Conservation (phyloP, 2,329 filamentous ascomycete species). For the Apiospora marii region DNA sequence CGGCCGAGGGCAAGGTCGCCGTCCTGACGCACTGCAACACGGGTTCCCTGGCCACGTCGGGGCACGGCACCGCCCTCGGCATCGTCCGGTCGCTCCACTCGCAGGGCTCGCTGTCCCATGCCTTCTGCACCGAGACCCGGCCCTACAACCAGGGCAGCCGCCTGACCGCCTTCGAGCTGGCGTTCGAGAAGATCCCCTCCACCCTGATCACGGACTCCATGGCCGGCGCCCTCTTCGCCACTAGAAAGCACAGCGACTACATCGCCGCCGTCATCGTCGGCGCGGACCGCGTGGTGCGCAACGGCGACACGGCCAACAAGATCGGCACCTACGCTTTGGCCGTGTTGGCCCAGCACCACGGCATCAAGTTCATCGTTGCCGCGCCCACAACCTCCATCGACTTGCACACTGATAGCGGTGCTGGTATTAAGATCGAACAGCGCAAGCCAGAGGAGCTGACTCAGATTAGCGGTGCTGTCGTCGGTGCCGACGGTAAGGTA, state of each 20-base stretch:
- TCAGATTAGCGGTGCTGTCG: slow-evolving; percentile 79
- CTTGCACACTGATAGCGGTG: slow-evolving; percentile 77
- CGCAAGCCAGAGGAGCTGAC: slow-evolving; percentile 83
- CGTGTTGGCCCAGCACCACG: slow-evolving; percentile 87
- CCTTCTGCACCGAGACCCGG: slow-evolving; percentile 95
- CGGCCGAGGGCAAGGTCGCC: slow-evolving; percentile 65
- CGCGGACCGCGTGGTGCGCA: slow-evolving; percentile 92
- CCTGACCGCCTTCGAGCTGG: slow-evolving; percentile 94
- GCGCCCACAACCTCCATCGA: slow-evolving; percentile 96
- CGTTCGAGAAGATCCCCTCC: slow-evolving; percentile 89
- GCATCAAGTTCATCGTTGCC: slow-evolving; percentile 92
- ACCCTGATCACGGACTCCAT: slow-evolving; percentile 97
- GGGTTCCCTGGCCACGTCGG: slow-evolving; percentile 93
- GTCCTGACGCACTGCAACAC: slow-evolving; percentile 98
- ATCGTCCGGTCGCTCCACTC: slow-evolving; percentile 86
- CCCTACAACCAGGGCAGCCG: slow-evolving; percentile 98
- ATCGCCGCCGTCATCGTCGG: slow-evolving; percentile 92
- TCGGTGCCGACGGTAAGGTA: slow-evolving; percentile 68
- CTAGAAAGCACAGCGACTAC: slow-evolving; percentile 66
- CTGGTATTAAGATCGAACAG: slow-evolving; percentile 90
- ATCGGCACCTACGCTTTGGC: slow-evolving; percentile 94
- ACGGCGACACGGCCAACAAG: slow-evolving; percentile 98
- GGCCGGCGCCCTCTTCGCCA: slow-evolving; percentile 83
- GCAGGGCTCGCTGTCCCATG: slow-evolving; percentile 73
- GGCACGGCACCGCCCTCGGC: slow-evolving; percentile 95